Percentiles rank a stretch among this genome's conserved stretches.
These are phyloP conservation scores for Paulownia fortunei DNA, from an alignment of 257 asterid genomes.

Conservation along the genomic window DNA sequence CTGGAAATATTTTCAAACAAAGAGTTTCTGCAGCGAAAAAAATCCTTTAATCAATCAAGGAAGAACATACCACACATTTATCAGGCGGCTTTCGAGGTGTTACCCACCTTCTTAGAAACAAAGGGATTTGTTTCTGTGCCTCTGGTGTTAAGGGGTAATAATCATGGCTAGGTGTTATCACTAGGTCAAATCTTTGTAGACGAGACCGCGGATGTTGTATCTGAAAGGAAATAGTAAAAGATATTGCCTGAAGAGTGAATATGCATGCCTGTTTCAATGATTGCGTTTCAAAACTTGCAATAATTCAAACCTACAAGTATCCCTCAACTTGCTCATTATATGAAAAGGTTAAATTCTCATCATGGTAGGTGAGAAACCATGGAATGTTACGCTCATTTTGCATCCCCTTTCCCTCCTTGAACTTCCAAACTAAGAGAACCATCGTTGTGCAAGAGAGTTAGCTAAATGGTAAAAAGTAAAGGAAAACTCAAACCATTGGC, in stretches of 20 bases:
- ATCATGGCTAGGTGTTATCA: conserved; percentile 86
- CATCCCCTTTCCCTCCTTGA: not conserved
- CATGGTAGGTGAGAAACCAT: conserved; percentile 15
- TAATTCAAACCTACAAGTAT: conserved; percentile 7
- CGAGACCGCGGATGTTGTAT: conserved; percentile 91
- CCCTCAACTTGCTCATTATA: conserved; percentile 9
- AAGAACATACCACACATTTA: conserved; percentile 68
- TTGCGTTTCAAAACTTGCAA: not conserved
- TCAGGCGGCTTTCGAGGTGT: conserved; percentile 82
- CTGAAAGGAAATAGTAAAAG: conserved; percentile 48
- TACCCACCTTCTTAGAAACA: conserved; percentile 69
- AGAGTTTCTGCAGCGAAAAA: conserved; percentile 15
- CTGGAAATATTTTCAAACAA: conserved; percentile 16
- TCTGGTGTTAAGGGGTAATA: conserved; percentile 74
- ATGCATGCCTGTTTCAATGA: not conserved
- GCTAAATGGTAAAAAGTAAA: conserved; percentile 1
- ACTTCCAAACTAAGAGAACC: not conserved
- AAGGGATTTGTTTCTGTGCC: conserved; percentile 76
- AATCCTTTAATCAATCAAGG: conserved; percentile 25
- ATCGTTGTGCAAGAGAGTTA: not conserved
- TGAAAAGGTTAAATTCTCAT: conserved; percentile 2
- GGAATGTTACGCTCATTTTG: not conserved
- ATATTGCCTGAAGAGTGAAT: conserved; percentile 14
- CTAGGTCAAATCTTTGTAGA: conserved; percentile 80
- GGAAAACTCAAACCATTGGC: not conserved